These are phyloP conservation scores for Candida insectorum DNA, from an alignment of 805 yeast species.

Conservation along the genomic window DNA sequence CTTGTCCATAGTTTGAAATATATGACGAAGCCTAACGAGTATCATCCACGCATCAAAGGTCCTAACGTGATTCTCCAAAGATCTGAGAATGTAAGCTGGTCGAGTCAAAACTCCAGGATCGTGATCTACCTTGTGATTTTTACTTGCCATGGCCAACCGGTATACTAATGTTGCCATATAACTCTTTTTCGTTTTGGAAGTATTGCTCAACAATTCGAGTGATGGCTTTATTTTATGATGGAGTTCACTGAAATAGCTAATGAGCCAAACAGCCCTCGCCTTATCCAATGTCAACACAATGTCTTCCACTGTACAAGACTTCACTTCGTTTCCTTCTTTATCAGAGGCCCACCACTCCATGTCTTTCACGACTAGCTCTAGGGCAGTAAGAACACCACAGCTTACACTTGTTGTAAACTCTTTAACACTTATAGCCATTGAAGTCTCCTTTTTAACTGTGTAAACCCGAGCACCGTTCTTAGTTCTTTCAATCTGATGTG, in stretches of 20 bases:
- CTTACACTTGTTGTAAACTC: too few relatives aligned
- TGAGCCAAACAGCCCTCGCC: conserved; percentile 20
- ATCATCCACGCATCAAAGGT: conserved; percentile 86
- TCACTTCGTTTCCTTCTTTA: conserved; percentile 12
- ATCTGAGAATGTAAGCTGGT: conserved; percentile 77
- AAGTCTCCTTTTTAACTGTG: conserved; percentile 8
- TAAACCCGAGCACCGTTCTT: conserved; percentile 2
- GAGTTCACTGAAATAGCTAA: conserved; percentile 14
- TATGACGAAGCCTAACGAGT: conserved; percentile 73
- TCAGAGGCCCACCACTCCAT: conserved; percentile 36
- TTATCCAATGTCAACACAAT: conserved; percentile 18
- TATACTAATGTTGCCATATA: conserved; percentile 38
- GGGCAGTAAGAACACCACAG: conserved; percentile 22
- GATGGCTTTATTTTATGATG: conserved; percentile 14
- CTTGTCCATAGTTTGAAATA: conserved; percentile 54
- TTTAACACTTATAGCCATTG: conserved; percentile 31
- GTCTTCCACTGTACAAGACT: conserved; percentile 19
- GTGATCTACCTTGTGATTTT: conserved; percentile 51
- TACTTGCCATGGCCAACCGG: conserved; percentile 36
- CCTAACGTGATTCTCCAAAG: conserved; percentile 71
- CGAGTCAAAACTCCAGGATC: conserved; percentile 90
- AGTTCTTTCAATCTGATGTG: conserved; percentile 13
- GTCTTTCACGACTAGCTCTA: conserved; percentile 20
- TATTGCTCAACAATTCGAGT: conserved; percentile 13
- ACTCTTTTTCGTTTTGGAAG: conserved; percentile 11